These are phyloP conservation scores for Boletus huronensis DNA, from an alignment of 768 basidiomycete genomes.

Conservation along the genomic window DNA sequence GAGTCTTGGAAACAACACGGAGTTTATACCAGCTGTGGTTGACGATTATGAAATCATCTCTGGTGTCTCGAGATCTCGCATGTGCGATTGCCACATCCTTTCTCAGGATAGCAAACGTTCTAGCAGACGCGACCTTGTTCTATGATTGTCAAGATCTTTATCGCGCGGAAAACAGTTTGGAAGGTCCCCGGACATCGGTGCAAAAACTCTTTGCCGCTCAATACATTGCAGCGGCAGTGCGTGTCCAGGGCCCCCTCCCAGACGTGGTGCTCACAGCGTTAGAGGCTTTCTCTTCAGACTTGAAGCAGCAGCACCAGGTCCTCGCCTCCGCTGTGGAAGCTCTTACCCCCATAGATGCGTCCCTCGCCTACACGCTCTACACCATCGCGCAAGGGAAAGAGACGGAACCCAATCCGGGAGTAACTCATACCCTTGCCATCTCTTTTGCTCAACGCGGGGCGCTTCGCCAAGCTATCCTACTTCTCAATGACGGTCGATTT, in stretches of 20 bases:
- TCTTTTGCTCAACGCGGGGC: constrained; percentile 27
- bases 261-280: constrained; percentile 32
- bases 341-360: constrained; percentile 28
- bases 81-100: constrained; percentile 40
- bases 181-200: not conserved
- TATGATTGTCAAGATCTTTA: constrained; percentile 37
- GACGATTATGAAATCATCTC: constrained; percentile 16
- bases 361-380: constrained; percentile 35
- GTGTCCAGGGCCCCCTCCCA: constrained; percentile 28
- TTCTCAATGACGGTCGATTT: constrained; percentile 35
- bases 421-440: constrained; percentile 32
- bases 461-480: constrained; percentile 26
- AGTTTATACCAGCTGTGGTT: constrained; percentile 44
- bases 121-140: constrained; percentile 37
- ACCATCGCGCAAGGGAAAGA: constrained; percentile 23
- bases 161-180: constrained; percentile 22
- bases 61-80: constrained; percentile 31
- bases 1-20: constrained; percentile 27
- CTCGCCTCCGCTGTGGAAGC: constrained; percentile 17
- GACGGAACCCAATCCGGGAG: constrained; percentile 22
- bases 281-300: constrained; percentile 20
- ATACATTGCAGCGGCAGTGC: constrained; percentile 27
- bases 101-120: constrained; percentile 41
- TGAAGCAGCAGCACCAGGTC: constrained; percentile 27
- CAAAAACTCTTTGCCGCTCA: constrained; percentile 17